Base-by-base conservation (phyloP, 352 stramenopile genomes). In the Phytophthora quininea region DNA sequence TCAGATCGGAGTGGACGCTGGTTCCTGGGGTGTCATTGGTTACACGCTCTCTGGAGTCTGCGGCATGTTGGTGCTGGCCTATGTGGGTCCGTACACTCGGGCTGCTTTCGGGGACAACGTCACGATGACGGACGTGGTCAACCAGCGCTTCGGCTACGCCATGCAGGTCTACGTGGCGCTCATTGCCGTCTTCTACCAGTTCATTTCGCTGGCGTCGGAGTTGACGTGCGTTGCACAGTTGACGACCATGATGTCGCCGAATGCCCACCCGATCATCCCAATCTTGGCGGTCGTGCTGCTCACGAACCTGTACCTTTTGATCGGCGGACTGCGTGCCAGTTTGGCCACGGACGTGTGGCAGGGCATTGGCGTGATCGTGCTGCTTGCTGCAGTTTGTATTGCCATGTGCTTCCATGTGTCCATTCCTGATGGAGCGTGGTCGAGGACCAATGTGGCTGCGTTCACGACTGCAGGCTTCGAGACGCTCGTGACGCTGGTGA, bases 131-230 rank as follows among this genome's bases (percentile, higher is more conserved):
- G 80, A 91, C 67, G 86, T 83, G 51, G 71, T 89, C 48, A 66
- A 72, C 10, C 68, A 85, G 58, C 79, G 83, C 46, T 91, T 84
- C 52, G 80, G 80, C 47, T 73, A 77, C 48, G 58, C 71, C 35
- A 88, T 88, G 79, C 79, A 89, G 54, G 62, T 79, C 27, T 89
- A 89, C 70, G 67, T 88, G 35, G 69, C 67, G 11, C 62, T 86
- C 59, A 79, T 89, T 46, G 73, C 83, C 10, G 56, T 89, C 30
- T 88, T 89, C 58, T 90, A 89, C 76, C 83, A 91, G 72, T 88
- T 91, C 66, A 87, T 91, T 69, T 91, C 80, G 38, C 64, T 91
- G 30, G 78, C 77, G 38, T 88, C 80, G n/a, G 82, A 91, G 66
- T 64, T 88, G 61, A 90, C 83, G 54, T 73, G 67, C 30, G 81